phyloP scores from a whole-genome alignment of 257 asterid species.

The Ajuga chamaepitys region DNA sequence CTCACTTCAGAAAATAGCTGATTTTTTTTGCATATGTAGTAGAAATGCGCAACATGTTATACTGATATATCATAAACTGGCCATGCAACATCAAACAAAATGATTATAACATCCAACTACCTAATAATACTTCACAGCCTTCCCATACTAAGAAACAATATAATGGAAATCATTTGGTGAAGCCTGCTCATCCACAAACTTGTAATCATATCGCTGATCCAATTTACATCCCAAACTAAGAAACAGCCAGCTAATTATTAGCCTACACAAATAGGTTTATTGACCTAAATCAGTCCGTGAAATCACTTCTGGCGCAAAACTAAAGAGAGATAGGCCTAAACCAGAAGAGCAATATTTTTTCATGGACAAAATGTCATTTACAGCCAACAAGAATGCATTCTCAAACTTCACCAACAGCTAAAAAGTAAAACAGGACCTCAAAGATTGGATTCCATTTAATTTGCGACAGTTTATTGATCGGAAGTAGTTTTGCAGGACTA shows the following conservation, averaged over 20 bases:
- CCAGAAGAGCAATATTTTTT: background rate
- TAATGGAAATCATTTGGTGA: background rate
- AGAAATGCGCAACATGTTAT: background rate
- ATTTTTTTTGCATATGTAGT: background rate
- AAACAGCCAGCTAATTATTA: background rate
- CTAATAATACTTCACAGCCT: background rate
- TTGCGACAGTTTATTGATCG: background rate
- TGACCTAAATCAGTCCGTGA: background rate
- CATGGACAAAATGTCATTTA: background rate
- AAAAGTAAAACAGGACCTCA: conserved; percentile 3
- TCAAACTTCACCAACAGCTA: background rate
- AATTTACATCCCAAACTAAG: background rate
- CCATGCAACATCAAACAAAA: background rate
- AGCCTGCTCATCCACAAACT: background rate
- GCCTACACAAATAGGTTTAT: background rate
- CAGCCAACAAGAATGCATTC: background rate
- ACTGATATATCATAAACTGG: background rate
- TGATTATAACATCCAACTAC: background rate
- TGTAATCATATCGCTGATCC: background rate
- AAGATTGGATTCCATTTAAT: background rate
- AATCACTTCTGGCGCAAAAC: background rate
- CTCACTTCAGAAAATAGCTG: background rate
- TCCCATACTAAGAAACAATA: background rate
- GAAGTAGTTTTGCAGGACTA: conserved; percentile 7
- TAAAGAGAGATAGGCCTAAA: background rate